These are phyloP conservation scores for Coelastrella sp. DNA, from an alignment of 139 green algal genomes.

Conservation along the genomic window DNA sequence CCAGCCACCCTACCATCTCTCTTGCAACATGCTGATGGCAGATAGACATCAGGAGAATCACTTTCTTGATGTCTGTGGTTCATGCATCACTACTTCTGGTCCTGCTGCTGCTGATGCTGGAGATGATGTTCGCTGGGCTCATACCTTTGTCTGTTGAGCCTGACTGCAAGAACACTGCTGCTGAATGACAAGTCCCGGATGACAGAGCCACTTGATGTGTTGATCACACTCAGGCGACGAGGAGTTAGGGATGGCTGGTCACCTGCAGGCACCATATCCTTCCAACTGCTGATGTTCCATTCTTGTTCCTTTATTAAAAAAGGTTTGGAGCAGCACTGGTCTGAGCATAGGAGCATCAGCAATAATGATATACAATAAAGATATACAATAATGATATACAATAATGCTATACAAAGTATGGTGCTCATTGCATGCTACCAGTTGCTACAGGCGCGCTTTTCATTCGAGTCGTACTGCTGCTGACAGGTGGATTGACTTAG, in stretches of 20 bases:
- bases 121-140: not conserved
- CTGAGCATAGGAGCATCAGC: not conserved
- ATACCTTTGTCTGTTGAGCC: slow-evolving; percentile 80
- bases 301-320: not conserved
- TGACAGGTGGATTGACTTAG: no score
- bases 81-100: not conserved
- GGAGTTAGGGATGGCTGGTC: slow-evolving; percentile 84
- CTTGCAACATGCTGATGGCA: no score
- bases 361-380: no score
- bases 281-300: no score
- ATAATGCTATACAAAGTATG: not conserved
- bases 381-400: no score
- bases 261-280: slow-evolving; percentile 44
- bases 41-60: no score
- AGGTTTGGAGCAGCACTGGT: not conserved
- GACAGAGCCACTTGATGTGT: slow-evolving; percentile 65
- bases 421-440: not conserved
- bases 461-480: no score
- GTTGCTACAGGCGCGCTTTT: no score
- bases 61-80: not conserved
- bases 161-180: slow-evolving; percentile 75
- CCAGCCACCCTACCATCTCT: no score
- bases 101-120: not conserved
- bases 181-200: slow-evolving; percentile 78
- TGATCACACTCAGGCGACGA: slow-evolving; percentile 80